Conservation (phyloP, 257 asterid species). For the Gentiana macrophylla region DNA sequence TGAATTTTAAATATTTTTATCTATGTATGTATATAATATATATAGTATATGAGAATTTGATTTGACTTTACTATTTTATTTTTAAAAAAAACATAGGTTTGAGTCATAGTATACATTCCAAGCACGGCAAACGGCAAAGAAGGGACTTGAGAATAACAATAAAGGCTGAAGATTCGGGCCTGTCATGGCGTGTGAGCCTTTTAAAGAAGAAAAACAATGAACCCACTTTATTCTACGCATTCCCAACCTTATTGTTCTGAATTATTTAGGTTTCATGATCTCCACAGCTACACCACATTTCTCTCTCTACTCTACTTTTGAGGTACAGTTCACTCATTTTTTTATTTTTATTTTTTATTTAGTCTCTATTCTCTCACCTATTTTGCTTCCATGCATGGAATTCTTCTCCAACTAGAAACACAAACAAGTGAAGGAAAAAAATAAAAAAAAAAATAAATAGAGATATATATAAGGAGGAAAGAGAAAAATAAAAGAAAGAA, state of each 20-base stretch:
- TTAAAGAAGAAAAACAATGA: too few species aligned
- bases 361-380: slow-evolving; percentile 10
- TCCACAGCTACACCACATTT: slow-evolving; percentile 19
- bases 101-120: background rate
- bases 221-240: too few species aligned
- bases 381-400: slow-evolving; percentile 78
- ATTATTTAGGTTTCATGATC: slow-evolving; percentile 16
- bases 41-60: too few species aligned
- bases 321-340: slow-evolving; percentile 28
- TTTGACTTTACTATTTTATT: too few species aligned
- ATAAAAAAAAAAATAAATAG: background rate
- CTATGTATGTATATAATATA: too few species aligned
- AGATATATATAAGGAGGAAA: slow-evolving; percentile 20
- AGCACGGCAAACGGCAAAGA: slow-evolving; percentile 15
- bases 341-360: too few species aligned
- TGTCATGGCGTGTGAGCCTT: slow-evolving; percentile 13
- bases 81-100: too few species aligned
- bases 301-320: slow-evolving; percentile 23
- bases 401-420: slow-evolving; percentile 46
- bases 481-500: slow-evolving; percentile 33
- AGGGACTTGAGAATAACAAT: slow-evolving; percentile 16
- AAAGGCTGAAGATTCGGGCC: slow-evolving; percentile 41
- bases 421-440: slow-evolving; percentile 2
- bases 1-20: too few species aligned
- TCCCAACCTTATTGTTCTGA: background rate